Evolutionary conservation across 768 basidiomycete genomes (phyloP), one percentile per base, ranked within the genome.

Genomic region (Favolaschia claudopus): DNA sequence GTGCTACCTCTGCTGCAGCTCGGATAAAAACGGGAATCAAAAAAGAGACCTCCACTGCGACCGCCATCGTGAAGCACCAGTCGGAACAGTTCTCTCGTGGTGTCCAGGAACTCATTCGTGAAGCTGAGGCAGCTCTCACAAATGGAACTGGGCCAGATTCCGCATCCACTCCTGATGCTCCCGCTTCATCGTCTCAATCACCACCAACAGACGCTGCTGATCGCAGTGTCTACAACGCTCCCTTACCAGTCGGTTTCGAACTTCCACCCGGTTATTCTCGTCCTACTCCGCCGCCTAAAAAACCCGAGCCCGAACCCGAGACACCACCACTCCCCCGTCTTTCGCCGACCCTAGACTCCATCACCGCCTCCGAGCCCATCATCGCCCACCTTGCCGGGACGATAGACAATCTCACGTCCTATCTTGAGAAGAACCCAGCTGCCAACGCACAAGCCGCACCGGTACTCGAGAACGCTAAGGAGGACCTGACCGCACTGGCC

Each of bases 211-310:
- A 67, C 55, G 55, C 62, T 28, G 51, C 53, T 9, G 63, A 58
- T n/a, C 75, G 76, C 27, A 76, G 77, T 40, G 77, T 90, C 19
- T 96, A 96, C 69, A 74, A 77, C 40, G 82, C 76, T 17, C 89
- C 89, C 7, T 80, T 99, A 22, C 97, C 96, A n/a, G 75, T 99
- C 47, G 96, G 95, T 13, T 93, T 92, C 71, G 95, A 98, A 73
- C 93, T 91, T 10, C 96, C 96, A 31, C 93, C 93, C 22, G 96
- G 96, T 19, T 98, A 87, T 72, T 79, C 82, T 54, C 82, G 87
- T 34, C 87, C 91, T 13, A n/a, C n/a, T n/a, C 64, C 77, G 20
- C 80, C 86, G 19, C 75, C 82, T 28, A 85, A 86, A 69, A 73
- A 77, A 33, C 64, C 71, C 14, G 66, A 69, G 24, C 45, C 74